A percentile compares a stretch with the other conserved stretches of the same genome.
Conservation (phyloP, 225 moss, liverwort and hornwort genomes). For the Lunularia cruciata region DNA sequence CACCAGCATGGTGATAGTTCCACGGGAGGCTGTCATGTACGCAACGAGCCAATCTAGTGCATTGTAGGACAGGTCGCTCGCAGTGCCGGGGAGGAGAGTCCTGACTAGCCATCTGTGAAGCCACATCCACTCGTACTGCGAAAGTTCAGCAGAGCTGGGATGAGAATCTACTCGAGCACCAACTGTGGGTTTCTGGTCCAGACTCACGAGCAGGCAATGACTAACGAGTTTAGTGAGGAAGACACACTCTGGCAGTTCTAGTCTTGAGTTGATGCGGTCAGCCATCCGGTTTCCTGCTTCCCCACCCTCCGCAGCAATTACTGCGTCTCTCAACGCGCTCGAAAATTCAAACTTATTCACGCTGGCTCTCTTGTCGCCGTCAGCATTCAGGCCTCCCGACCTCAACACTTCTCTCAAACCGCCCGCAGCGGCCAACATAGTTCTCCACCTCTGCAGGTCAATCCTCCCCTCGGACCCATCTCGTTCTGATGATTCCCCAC, state of each 20-base stretch:
- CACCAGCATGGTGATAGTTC: conserved; percentile 59
- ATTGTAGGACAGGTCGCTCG: conserved; percentile 27
- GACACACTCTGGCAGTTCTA: conserved; percentile 54
- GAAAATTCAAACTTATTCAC: background rate
- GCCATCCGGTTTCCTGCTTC: conserved; percentile 73
- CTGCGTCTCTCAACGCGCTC: conserved; percentile 22
- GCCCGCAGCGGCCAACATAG: conserved; percentile 13
- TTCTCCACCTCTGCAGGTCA: conserved; percentile 21
- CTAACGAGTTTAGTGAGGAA: conserved; percentile 69
- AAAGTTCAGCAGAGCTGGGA: background rate
- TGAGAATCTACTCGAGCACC: too few species aligned
- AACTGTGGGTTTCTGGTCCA: conserved; percentile 59
- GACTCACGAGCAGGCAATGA: conserved; percentile 69
- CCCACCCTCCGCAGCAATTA: conserved; percentile 68
- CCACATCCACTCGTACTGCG: conserved; percentile 53
- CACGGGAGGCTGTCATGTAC: conserved; percentile 64
- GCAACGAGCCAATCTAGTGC: conserved; percentile 86
- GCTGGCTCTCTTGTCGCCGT: conserved; percentile 27
- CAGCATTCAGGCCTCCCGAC: background rate
- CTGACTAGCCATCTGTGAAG: conserved; percentile 86
- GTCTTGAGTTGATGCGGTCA: conserved; percentile 63
- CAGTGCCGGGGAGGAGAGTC: conserved; percentile 55
- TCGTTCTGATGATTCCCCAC: background rate
- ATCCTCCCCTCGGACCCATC: background rate
- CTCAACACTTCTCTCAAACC: conserved; percentile 31